phyloP scores from a whole-genome alignment of 805 yeast species.

The Yarrowia alimentaria region DNA sequence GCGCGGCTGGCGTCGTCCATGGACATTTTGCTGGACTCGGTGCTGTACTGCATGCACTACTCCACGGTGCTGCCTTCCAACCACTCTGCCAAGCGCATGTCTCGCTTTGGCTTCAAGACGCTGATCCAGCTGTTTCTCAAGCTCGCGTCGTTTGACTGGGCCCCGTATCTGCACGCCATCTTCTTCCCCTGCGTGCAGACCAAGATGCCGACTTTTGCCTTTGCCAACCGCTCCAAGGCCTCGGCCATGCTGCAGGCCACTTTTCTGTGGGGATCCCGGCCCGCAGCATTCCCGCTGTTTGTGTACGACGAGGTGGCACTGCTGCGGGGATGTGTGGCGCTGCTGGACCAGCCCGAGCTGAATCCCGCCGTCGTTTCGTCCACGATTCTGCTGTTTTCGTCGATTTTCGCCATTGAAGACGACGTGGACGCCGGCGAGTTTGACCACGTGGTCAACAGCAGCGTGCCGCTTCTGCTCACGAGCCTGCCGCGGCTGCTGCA shows the following conservation, averaged over 20 bases:
- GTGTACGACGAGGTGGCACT: constrained; percentile 57
- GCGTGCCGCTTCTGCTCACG: constrained; percentile 39
- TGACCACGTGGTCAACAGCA: constrained; percentile 11
- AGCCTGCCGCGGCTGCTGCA: constrained; percentile 32
- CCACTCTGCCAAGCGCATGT: constrained; percentile 51
- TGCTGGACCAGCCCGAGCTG: constrained; percentile 54
- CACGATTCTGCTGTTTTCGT: constrained; percentile 45
- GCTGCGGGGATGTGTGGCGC: constrained; percentile 52
- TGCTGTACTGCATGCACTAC: constrained; percentile 51
- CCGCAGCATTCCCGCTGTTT: constrained; percentile 51
- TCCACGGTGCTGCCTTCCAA: constrained; percentile 46
- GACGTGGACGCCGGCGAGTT: constrained; percentile 45
- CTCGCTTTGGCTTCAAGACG: constrained; percentile 68
- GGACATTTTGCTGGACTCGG: constrained; percentile 53
- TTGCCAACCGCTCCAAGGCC: constrained; percentile 82
- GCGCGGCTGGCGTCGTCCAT: constrained; percentile 52
- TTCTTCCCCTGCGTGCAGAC: constrained; percentile 58
- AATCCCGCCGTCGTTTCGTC: constrained; percentile 65
- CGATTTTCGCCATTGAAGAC: constrained; percentile 50
- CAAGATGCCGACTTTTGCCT: constrained; percentile 63
- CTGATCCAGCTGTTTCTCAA: constrained; percentile 55
- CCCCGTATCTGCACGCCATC: constrained; percentile 47
- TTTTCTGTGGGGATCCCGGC: constrained; percentile 53
- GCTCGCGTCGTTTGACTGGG: constrained; percentile 60
- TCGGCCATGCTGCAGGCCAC: constrained; percentile 64